A percentile compares a stretch with the other conserved stretches of the same genome.
Conservation (phyloP, 164 flowering plant species). For the Protea cynaroides region DNA sequence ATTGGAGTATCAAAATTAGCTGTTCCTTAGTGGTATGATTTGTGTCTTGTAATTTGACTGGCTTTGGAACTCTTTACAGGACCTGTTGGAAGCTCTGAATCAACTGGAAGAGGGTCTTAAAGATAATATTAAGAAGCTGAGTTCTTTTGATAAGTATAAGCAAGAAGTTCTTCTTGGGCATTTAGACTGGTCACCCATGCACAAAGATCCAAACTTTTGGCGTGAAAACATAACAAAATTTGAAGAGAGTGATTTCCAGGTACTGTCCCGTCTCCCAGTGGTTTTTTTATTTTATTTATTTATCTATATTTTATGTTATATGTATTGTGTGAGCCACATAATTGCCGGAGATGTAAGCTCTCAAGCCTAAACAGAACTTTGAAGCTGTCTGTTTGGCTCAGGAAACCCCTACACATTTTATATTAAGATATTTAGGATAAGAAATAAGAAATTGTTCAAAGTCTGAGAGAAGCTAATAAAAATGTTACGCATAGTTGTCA, state of each 20-base stretch:
- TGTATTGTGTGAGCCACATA: too few species aligned
- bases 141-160: constrained; percentile 93
- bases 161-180: constrained; percentile 96
- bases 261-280: constrained; percentile 11
- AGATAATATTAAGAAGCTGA: constrained; percentile 71
- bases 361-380: too few species aligned
- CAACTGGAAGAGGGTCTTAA: constrained; percentile 86
- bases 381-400: too few species aligned
- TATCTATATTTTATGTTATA: too few species aligned
- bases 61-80: constrained; percentile 35
- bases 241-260: constrained; percentile 98
- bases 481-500: too few species aligned
- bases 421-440: too few species aligned
- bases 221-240: constrained; percentile 78
- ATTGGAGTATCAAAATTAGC: not conserved
- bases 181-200: constrained; percentile 98
- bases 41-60: not conserved
- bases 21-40: not conserved
- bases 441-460: too few species aligned
- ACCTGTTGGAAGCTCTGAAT: constrained; percentile 78
- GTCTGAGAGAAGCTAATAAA: too few species aligned
- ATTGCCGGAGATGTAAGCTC: too few species aligned
- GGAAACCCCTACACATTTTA: too few species aligned
- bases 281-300: not conserved
- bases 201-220: constrained; percentile 90